A percentile compares a stretch with the other conserved stretches of the same genome.
Evolutionary conservation across 805 yeast genomes (phyloP).

Genomic region (Teunomyces barrocoloradensis): DNA sequence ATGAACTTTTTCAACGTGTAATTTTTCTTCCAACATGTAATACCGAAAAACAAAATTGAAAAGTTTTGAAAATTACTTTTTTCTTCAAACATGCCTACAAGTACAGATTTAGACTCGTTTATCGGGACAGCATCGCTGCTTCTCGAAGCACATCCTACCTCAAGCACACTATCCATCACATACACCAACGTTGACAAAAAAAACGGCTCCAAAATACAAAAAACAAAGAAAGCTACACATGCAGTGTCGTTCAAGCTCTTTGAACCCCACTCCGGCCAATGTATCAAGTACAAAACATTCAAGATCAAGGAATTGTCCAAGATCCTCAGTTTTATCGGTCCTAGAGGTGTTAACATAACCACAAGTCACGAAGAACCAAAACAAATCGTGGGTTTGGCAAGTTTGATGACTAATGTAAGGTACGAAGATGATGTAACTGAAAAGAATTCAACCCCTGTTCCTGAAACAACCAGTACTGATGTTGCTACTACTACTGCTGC

Average conservation of each 20-base stretch:
- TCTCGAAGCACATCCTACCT: constrained; percentile 36
- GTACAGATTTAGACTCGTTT: constrained; percentile 20
- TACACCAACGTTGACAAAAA: constrained; percentile 29
- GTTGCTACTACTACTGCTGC: neutral
- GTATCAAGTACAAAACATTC: constrained; percentile 55
- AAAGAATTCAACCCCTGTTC: constrained; percentile 4
- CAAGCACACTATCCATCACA: constrained; percentile 34
- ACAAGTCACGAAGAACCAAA: constrained; percentile 12
- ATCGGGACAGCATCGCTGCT: constrained; percentile 30
- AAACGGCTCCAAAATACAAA: constrained; percentile 9
- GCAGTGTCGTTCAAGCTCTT: constrained; percentile 56
- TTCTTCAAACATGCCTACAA: constrained; percentile 7
- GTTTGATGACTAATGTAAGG: constrained; percentile 39
- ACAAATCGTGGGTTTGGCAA: constrained; percentile 34
- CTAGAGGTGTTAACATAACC: constrained; percentile 51
- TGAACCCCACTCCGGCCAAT: constrained; percentile 63
- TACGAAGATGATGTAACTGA: constrained; percentile 16
- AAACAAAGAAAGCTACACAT: constrained; percentile 23
- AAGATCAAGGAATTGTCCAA: constrained; percentile 74
- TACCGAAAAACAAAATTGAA: no score
- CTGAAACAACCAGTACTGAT: constrained; percentile 9
- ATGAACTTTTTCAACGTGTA: constrained; percentile 4
- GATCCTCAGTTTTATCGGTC: constrained; percentile 70
- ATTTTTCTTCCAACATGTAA: neutral
- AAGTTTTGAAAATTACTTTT: neutral